phyloP scores from a whole-genome alignment of 495 filamentous ascomycete species.

The Pyrenopolyporus hunteri region DNA sequence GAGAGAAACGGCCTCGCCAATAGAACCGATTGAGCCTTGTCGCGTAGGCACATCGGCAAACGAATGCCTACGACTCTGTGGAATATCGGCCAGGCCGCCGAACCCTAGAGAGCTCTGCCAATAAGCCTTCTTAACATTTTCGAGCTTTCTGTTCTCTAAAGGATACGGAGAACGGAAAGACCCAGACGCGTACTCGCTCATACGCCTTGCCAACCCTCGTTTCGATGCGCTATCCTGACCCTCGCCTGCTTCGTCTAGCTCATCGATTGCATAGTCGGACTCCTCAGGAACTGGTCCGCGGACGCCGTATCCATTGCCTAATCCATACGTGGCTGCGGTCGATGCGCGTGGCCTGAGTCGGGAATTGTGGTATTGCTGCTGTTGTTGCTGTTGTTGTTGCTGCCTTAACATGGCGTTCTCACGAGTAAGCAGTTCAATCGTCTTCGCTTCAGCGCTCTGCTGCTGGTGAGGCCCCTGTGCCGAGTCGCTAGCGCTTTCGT shows the following conservation, averaged over 20 bases:
- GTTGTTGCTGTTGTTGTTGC: constrained; percentile 63
- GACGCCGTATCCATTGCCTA: constrained; percentile 64
- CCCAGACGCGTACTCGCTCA: constrained; percentile 69
- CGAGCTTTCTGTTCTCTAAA: constrained; percentile 74
- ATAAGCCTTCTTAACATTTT: constrained; percentile 78
- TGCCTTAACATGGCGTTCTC: constrained; percentile 77
- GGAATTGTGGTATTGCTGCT: constrained; percentile 63
- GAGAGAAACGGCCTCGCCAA: constrained; percentile 58
- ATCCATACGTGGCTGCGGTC: constrained; percentile 57
- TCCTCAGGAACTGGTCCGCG: constrained; percentile 72
- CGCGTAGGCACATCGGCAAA: constrained; percentile 82
- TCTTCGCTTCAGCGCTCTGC: constrained; percentile 66
- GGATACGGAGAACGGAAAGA: constrained; percentile 62
- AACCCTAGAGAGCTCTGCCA: constrained; percentile 92
- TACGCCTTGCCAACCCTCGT: constrained; percentile 58
- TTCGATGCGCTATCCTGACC: constrained; percentile 59
- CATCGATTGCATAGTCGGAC: constrained; percentile 72
- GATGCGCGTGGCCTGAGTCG: constrained; percentile 68
- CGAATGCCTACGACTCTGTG: constrained; percentile 94
- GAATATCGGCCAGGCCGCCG: constrained; percentile 68
- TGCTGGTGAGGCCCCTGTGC: constrained; percentile 53
- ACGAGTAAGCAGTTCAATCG: constrained; percentile 72
- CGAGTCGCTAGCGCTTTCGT: constrained; percentile 69
- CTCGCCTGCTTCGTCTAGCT: constrained; percentile 68
- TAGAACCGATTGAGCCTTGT: constrained; percentile 70